Conservation (phyloP, 164 flowering plant species). For the Macadamia tetraphylla region DNA sequence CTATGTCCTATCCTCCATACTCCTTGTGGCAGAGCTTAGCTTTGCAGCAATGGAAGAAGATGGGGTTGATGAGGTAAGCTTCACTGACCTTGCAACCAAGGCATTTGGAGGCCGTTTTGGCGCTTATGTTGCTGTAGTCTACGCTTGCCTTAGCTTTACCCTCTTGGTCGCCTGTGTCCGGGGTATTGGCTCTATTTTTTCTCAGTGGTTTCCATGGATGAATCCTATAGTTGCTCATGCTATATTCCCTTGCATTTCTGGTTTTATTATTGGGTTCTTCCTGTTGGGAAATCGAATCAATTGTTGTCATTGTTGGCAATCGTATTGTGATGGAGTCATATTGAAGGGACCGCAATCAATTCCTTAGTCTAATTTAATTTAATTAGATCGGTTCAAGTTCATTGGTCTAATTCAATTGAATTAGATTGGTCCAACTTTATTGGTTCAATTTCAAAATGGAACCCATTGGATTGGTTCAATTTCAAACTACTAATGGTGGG, state of each 20-base stretch:
- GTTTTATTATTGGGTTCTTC: constrained; percentile 34
- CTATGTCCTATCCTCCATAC: constrained; percentile 55
- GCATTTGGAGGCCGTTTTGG: constrained; percentile 41
- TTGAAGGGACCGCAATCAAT: no score
- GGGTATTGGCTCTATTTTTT: constrained; percentile 54
- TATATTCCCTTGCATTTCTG: constrained; percentile 42
- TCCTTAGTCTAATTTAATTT: no score
- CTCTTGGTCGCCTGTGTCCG: constrained; percentile 63
- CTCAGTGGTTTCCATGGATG: constrained; percentile 46
- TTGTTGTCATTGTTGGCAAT: no score
- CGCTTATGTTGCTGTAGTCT: constrained; percentile 46
- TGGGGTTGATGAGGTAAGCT: constrained; percentile 55
- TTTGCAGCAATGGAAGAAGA: constrained; percentile 66
- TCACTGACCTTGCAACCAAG: constrained; percentile 51
- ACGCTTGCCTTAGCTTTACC: constrained; percentile 51
- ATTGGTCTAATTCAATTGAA: no score
- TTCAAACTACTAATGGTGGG: no score
- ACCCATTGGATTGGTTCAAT: no score
- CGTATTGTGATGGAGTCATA: no score
- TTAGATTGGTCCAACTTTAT: no score
- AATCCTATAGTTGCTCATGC: constrained; percentile 34
- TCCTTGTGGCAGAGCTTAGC: constrained; percentile 58
- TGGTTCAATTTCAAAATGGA: no score
- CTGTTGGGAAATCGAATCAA: constrained; percentile 48
- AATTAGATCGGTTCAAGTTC: no score